A percentile compares a stretch with the other conserved stretches of the same genome.
phyloP scores from a whole-genome alignment of 164 flowering plant species.

The Echeveria elegans region DNA sequence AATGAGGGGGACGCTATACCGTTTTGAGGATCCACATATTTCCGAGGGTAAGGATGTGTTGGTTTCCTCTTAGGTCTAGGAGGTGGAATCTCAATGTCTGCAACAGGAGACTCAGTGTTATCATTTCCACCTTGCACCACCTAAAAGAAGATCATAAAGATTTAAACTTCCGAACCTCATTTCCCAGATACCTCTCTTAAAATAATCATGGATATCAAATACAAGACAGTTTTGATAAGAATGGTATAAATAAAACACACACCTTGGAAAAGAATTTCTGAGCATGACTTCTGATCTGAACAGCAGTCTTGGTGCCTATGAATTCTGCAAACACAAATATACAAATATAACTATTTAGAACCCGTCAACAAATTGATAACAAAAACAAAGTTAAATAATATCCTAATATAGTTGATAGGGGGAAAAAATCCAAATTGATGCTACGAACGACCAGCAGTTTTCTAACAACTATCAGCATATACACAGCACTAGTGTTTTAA shows the following conservation, averaged over 20 bases:
- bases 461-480: neutral
- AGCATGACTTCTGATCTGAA: slow-evolving; percentile 93
- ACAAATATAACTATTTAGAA: neutral
- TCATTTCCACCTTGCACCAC: slow-evolving; percentile 44
- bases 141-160: slow-evolving; percentile 20
- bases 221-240: slow-evolving; percentile 12
- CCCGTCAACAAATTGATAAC: neutral
- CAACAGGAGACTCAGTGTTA: slow-evolving; percentile 20
- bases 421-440: too few relatives aligned
- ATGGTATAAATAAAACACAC: slow-evolving; percentile 13
- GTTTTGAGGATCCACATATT: slow-evolving; percentile 18
- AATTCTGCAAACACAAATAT: slow-evolving; percentile 55
- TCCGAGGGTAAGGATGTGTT: slow-evolving; percentile 86
- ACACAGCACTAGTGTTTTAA: neutral
- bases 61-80: slow-evolving; percentile 94
- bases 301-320: slow-evolving; percentile 78
- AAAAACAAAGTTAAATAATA: too few relatives aligned
- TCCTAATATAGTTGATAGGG: too few relatives aligned
- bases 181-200: slow-evolving; percentile 14
- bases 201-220: slow-evolving; percentile 14
- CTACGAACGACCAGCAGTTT: neutral
- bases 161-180: slow-evolving; percentile 2
- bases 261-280: slow-evolving; percentile 93
- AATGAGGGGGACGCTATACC: slow-evolving; percentile 10
- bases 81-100: slow-evolving; percentile 78